Evolutionary conservation across 2,329 filamentous ascomycete species (phyloP).

Genomic region (Ascocoryne sarcoides): DNA sequence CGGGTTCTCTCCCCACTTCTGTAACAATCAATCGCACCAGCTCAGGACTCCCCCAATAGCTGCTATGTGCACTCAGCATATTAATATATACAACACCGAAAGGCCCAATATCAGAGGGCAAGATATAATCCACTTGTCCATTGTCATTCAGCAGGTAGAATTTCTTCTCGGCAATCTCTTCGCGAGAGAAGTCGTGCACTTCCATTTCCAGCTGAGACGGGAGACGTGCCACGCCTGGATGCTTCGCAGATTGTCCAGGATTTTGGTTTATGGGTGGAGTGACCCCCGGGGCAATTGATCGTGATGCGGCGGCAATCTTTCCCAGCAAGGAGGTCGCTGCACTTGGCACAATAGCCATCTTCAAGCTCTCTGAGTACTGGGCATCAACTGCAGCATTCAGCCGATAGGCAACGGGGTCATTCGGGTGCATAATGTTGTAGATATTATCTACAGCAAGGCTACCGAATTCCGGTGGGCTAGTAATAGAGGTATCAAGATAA

Average conservation of each 20-base stretch:
- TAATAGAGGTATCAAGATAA: slow-evolving; percentile 47
- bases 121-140: slow-evolving; percentile 85
- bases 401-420: slow-evolving; percentile 77
- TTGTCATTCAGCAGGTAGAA: slow-evolving; percentile 90
- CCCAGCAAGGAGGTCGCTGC: slow-evolving; percentile 54
- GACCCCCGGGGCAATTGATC: slow-evolving; percentile 50
- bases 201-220: slow-evolving; percentile 77
- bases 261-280: slow-evolving; percentile 24
- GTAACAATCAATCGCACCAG: slow-evolving; percentile 86
- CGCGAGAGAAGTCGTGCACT: slow-evolving; percentile 86
- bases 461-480: slow-evolving; percentile 75
- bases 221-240: slow-evolving; percentile 35
- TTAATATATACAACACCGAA: slow-evolving; percentile 94
- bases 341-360: slow-evolving; percentile 69
- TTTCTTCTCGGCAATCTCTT: slow-evolving; percentile 85
- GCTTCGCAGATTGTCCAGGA: slow-evolving; percentile 29
- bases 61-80: slow-evolving; percentile 91
- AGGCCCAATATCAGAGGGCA: slow-evolving; percentile 75
- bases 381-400: slow-evolving; percentile 86
- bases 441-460: slow-evolving; percentile 92
- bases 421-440: slow-evolving; percentile 75
- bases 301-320: slow-evolving; percentile 54
- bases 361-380: slow-evolving; percentile 67
- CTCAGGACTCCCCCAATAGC: slow-evolving; percentile 83
- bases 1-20: slow-evolving; percentile 71